Percentiles rank a stretch among this genome's conserved stretches.
phyloP scores from a whole-genome alignment of 106 monocot genomes.

The Xerophyta viscosa region DNA sequence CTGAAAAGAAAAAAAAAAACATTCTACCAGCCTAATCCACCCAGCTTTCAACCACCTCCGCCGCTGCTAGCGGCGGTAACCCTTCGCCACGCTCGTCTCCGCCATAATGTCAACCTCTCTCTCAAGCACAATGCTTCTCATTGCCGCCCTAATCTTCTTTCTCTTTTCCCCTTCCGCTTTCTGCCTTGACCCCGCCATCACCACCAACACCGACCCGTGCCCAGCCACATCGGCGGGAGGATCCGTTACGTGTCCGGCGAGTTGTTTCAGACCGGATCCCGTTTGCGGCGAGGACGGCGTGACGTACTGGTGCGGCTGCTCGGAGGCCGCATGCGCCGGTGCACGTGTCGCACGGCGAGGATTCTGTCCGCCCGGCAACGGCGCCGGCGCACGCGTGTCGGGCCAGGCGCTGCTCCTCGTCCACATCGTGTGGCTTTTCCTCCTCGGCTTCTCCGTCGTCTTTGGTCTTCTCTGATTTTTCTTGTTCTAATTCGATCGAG shows the following conservation, averaged over 20 bases:
- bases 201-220: not conserved
- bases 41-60: too few species aligned
- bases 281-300: slow-evolving; percentile 71
- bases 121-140: not conserved
- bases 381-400: slow-evolving; percentile 36
- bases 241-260: slow-evolving; percentile 22
- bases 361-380: slow-evolving; percentile 57
- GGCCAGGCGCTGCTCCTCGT: slow-evolving; percentile 80
- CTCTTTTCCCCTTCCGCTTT: not conserved
- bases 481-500: too few species aligned
- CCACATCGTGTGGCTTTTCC: slow-evolving; percentile 87
- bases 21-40: too few species aligned
- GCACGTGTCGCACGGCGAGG: slow-evolving; percentile 51
- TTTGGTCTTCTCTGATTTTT: slow-evolving; percentile 65
- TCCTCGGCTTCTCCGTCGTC: slow-evolving; percentile 75
- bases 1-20: too few species aligned
- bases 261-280: slow-evolving; percentile 60
- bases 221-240: not conserved
- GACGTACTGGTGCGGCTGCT: slow-evolving; percentile 74
- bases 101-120: too few species aligned
- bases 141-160: not conserved
- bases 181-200: not conserved
- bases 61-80: too few species aligned
- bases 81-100: too few species aligned
- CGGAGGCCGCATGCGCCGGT: slow-evolving; percentile 67